Conservation (phyloP, 2,329 filamentous ascomycete genomes). For the Scortechinia acanthostroma region DNA sequence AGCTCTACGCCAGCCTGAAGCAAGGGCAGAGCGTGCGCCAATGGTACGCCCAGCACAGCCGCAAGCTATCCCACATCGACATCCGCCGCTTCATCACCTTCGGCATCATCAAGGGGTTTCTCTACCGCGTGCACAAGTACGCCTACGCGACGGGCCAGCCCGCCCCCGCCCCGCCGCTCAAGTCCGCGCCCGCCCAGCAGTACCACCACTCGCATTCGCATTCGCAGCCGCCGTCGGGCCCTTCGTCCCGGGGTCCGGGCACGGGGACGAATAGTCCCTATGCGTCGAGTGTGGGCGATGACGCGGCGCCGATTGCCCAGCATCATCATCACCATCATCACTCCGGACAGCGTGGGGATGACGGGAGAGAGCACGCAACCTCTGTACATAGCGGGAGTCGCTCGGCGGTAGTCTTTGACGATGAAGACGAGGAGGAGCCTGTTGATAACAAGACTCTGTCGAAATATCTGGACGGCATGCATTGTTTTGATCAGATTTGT, state of each 20-base stretch:
- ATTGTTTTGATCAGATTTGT: constrained; percentile 44
- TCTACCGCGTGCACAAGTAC: constrained; percentile 62
- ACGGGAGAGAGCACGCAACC: not conserved
- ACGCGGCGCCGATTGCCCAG: constrained; percentile 8
- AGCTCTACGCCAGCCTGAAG: constrained; percentile 48
- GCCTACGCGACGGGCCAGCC: constrained; percentile 26
- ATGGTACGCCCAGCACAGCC: constrained; percentile 47
- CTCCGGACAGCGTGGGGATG: not conserved
- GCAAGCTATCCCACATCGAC: constrained; percentile 46
- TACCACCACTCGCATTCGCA: not conserved
- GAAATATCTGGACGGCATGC: constrained; percentile 37
- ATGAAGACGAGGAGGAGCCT: constrained; percentile 24
- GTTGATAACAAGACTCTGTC: constrained; percentile 15
- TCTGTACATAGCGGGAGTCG: not conserved
- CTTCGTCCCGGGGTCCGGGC: constrained; percentile 3
- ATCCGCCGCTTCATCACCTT: constrained; percentile 62
- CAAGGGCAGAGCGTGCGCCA: constrained; percentile 52
- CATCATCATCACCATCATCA: too few relatives aligned
- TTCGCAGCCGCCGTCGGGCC: not conserved
- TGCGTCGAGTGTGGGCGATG: constrained; percentile 5
- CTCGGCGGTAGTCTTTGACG: constrained; percentile 11
- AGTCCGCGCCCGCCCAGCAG: too few relatives aligned
- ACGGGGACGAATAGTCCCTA: constrained; percentile 5
- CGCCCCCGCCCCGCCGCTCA: constrained; percentile 3
- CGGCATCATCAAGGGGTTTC: constrained; percentile 61